Base-by-base conservation (phyloP, 352 stramenopile genomes). In the Pythium myriotylum region DNA sequence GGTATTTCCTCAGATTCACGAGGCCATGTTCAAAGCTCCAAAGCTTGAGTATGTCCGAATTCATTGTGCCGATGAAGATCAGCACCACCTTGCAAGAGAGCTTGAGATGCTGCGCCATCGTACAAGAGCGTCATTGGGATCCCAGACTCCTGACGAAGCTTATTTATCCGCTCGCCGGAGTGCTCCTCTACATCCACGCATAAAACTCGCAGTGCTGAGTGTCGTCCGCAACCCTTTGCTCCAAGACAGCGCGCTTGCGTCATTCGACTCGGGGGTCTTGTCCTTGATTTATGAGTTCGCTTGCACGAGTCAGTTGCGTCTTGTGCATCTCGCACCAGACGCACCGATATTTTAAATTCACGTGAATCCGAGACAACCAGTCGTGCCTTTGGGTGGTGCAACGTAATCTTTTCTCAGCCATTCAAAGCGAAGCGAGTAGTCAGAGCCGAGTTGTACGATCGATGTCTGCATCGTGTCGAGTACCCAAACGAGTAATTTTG, bases 341-440 rank as follows among this genome's bases (percentile, higher is more conserved):
- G 39, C 39, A 14, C 53, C 53, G 10, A 14, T 60, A 19, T 60
- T 59, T 27, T 50, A 59, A 27, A 23, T 10, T 35, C 10, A 5
- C 5, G 5, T 10, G 5, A 10, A 35, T 35, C 29, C 5, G 10
- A 35, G 29, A 10, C 29, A 35, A 35, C 29, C 29, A 35, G 5
- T 10, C 5, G 29, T 10, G 29, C 29, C 29, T 10, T 5, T 35
- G 29, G 29, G 29, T 35, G 29, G 29, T 35, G 29, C 5, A 35
- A 35, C 29, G 29, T 35, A 35, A 10, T 35, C 29, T 35, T 35
- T 35, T 35, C 10, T 5, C 5, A 70, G 54, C 55, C 62, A 70
- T 33, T 37, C 37, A 27, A 65, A 70, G 22, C 46, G 23, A 45
- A 70, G 61, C 17, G 50, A 56, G 41, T 70, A 70, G 50, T 70